Evolutionary conservation across 2,329 filamentous ascomycete genomes (phyloP).

Genomic region (Didymella keratinophila): DNA sequence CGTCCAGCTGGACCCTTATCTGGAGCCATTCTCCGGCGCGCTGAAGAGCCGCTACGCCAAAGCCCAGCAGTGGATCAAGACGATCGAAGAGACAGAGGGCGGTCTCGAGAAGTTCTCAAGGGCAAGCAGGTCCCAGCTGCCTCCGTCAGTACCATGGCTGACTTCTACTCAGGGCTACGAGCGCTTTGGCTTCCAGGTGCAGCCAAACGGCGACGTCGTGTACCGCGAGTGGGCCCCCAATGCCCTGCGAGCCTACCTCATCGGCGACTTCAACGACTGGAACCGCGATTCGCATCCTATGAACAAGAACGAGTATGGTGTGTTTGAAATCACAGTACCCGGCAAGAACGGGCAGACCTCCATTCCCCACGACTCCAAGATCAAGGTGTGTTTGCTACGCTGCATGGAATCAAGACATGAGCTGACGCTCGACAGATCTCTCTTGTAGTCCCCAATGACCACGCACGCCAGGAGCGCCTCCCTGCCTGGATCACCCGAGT

Average conservation of each 20-base stretch:
- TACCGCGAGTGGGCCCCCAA: conserved; percentile 98
- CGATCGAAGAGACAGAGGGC: conserved; percentile 82
- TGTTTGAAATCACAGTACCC: conserved; percentile 83
- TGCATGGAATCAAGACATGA: not conserved
- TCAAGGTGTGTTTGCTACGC: conserved; percentile 72
- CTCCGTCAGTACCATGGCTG: conserved; percentile 21
- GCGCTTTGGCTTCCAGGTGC: conserved; percentile 83
- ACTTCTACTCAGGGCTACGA: conserved; percentile 74
- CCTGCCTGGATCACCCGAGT: conserved; percentile 98
- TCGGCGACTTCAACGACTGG: conserved; percentile 97
- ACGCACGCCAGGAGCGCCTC: conserved; percentile 80
- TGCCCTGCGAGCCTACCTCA: conserved; percentile 81
- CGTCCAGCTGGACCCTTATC: conserved; percentile 85
- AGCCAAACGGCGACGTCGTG: conserved; percentile 80
- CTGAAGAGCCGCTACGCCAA: conserved; percentile 79
- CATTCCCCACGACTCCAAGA: conserved; percentile 91
- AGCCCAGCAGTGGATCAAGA: conserved; percentile 86
- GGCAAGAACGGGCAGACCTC: conserved; percentile 75
- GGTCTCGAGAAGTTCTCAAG: conserved; percentile 90
- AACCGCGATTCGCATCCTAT: conserved; percentile 83
- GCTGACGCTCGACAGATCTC: conserved; percentile 68
- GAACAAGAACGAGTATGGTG: conserved; percentile 83
- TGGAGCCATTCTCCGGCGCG: conserved; percentile 81
- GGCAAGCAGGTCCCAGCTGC: conserved; percentile 56
- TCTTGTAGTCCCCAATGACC: conserved; percentile 78